Evolutionary conservation across 768 basidiomycete genomes (phyloP).

Genomic region (button mushroom (Agaricus bisporus)): DNA sequence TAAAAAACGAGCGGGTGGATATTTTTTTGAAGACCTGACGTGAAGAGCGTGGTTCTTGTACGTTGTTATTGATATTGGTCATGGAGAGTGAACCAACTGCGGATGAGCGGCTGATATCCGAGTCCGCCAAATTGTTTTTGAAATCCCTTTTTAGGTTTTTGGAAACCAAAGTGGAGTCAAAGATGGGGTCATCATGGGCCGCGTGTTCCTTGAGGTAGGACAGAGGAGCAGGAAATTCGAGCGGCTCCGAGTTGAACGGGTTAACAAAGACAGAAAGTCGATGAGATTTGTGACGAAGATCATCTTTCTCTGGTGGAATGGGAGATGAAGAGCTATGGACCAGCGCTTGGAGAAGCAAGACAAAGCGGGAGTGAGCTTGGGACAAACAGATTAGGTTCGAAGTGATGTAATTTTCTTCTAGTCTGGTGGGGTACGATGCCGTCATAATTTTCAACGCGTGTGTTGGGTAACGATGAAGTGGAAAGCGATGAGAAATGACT

Average conservation of each 20-base stretch:
- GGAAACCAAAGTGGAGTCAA: conserved; percentile 6
- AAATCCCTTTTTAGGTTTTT: conserved; percentile 18
- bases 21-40: conserved; percentile 16
- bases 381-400: conserved; percentile 40
- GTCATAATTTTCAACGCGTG: conserved; percentile 54
- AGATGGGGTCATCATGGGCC: conserved; percentile 11
- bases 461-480: conserved; percentile 67
- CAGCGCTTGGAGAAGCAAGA: conserved; percentile 67
- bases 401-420: conserved; percentile 27
- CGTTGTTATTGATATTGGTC: conserved; percentile 13
- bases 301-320: conserved; percentile 40
- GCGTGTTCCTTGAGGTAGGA: conserved; percentile 30
- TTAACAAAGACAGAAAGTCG: conserved; percentile 11
- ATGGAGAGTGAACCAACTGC: conserved; percentile 19
- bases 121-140: conserved; percentile 5
- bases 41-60: conserved; percentile 4
- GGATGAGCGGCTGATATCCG: neutral
- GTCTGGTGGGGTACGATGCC: conserved; percentile 23
- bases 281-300: conserved; percentile 24
- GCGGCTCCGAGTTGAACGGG: conserved; percentile 38
- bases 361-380: conserved; percentile 67
- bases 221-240: conserved; percentile 73
- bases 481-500: conserved; percentile 63
- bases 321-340: conserved; percentile 54
- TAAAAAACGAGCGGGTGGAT: conserved; percentile 22